Evolutionary conservation across 1,284 basidiomycete genomes (phyloP), one percentile per base, ranked within the genome.

Genomic region (Hemileia vastatrix): DNA sequence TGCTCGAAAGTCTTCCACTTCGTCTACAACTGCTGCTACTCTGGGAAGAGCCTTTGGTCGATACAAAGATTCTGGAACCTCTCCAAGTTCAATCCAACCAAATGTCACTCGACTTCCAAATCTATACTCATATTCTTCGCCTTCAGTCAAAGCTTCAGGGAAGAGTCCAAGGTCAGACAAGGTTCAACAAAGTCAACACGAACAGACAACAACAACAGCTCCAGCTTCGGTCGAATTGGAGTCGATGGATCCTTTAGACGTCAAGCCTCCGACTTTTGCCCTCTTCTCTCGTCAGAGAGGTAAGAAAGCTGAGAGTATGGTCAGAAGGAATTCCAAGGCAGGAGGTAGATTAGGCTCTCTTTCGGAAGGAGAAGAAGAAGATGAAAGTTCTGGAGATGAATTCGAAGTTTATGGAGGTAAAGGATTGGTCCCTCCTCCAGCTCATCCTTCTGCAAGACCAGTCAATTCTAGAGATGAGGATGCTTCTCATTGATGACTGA

Each of bases 171-270:
- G 15, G 36, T 15, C 15, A 40, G n/a, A n/a, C n/a, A n/a, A n/a
- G n/a, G 60, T 54, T 27, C 57, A 54, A 18, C 52, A 19, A 19
- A 23, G 36, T 40, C 56, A 48, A 44, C 51, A 65, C 21, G 55
- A 61, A 55, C 64, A 65, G 19, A 51, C 74, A 71, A 71, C 71
- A 47, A 54, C 68, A 4, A 66, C 71, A 44, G 77, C 77, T 13
- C 76, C 76, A 6, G 76, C 77, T 1, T 88, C 87, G 0, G 90
- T 96, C 3, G 90, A 94, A 48, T 80, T 98, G 6, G 87, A 91
- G 64, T 87, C 88, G 1, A 95, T 97, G 68, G 87, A 94, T 23
- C 88, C 90, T 0, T 84, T 83, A 8, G 86, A 83, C 31, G 81
- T 86, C 5, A 87, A 90, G 67, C 93, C 94, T 1, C 94, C 94